Evolutionary conservation across 805 yeast species (phyloP), one percentile per base, ranked within the genome.

Genomic region (Kodamaea kaohsiungensis): DNA sequence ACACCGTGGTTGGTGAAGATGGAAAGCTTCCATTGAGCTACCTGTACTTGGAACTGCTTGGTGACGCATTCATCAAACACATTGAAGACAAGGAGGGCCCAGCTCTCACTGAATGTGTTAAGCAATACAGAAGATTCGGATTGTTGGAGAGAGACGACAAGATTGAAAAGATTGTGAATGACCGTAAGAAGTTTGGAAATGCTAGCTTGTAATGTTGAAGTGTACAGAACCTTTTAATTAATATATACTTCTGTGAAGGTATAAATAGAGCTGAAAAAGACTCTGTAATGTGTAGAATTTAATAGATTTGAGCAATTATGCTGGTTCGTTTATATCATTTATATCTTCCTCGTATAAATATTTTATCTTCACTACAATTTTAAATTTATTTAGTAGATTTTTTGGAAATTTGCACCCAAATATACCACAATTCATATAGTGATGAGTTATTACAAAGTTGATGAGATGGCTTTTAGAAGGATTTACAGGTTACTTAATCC

Each of bases 71-170:
- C 71, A 77, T 82, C 68, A 59, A 69, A 50, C 60, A 69, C 61
- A 68, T 66, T 46, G 30, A 59, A 58, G 63, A 72, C 66, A 57
- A 82, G 77, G 65, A 71, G 57, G 65, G 70, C 62, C 65, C 71
- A 61, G 73, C 75, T 46, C 64, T 77, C 46, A 69, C 65, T 48
- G 75, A 67, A 13, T 69, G 69, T 51, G 80, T 87, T 62, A 87
- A 83, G 67, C 79, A 82, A 56, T 87, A 82, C 69, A 84, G 93
- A 76, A 79, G 80, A 59, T 85, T 67, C 60, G 95, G 96, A 42
- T 82, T 88, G 45, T 71, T 80, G 59, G 77, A 78, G 51, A 70
- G 82, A 9, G 72, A 77, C 55, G 82, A 73, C 5, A 67, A 61
- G 27, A 62, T 84, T 49, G 57, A 64, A 30, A 69, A 68, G 27